These are phyloP conservation scores for Centrapalus pauciflorus DNA, from an alignment of 129 eudicot species.

Conservation along the genomic window DNA sequence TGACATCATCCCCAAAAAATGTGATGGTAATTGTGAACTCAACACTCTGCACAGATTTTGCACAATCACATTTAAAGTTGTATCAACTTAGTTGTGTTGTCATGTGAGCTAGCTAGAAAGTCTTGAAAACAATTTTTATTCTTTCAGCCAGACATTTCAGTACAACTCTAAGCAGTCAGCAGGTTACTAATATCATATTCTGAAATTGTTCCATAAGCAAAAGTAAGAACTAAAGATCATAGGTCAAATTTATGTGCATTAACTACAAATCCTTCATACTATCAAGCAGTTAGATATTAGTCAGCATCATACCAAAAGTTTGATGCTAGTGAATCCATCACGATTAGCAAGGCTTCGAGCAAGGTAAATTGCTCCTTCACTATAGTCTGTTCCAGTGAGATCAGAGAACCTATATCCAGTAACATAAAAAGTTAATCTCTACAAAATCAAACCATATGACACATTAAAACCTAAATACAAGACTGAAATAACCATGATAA, in stretches of 20 bases:
- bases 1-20: background rate
- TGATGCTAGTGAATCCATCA: conserved; percentile 67
- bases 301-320: conserved; percentile 57
- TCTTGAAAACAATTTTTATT: too few relatives aligned
- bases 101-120: background rate
- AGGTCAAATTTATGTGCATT: too few relatives aligned
- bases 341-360: conserved; percentile 89
- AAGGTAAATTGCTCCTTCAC: conserved; percentile 93
- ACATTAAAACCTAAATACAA: background rate
- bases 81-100: too few relatives aligned
- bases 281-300: background rate
- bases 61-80: background rate
- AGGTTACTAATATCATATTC: background rate
- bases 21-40: background rate
- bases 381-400: conserved; percentile 92
- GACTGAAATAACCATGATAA: background rate
- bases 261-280: conserved; percentile 34
- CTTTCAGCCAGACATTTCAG: background rate
- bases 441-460: background rate
- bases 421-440: conserved; percentile 8
- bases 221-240: background rate
- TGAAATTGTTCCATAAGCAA: background rate
- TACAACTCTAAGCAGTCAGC: background rate
- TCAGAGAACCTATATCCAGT: conserved; percentile 68
- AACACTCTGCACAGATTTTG: background rate